Base-by-base conservation (phyloP, 2,329 filamentous ascomycete species). In the Neoscytalidium dimidiatum region DNA sequence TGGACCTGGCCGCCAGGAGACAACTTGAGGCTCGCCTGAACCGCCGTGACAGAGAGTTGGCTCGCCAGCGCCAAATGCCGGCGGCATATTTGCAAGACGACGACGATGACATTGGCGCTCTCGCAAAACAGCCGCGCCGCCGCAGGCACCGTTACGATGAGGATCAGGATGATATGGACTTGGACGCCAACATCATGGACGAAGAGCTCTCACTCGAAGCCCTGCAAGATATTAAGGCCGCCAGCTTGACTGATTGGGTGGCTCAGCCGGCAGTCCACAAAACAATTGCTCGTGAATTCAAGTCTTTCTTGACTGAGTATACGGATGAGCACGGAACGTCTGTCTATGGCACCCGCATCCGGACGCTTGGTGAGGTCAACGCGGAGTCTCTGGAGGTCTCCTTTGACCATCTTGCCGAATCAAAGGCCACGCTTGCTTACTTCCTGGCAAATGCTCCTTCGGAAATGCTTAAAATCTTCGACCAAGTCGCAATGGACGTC, bases 251-350 rank as follows among this genome's bases (percentile, higher is more conserved):
- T 0, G 95, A 99, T 69, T 99, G 96, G 96, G 91, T 99, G 46
- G 89, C 92, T 14, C 90, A 94, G 71, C 92, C 92, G 3, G 88
- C 92, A 14, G 95, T 99, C 13, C 92, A 97, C 79, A 88, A 92
- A 70, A 96, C 94, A 1, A 95, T 99, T 78, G 94, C 93, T 75
- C 88, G 94, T 72, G 95, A 99, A 79, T 99, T 99, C 86, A 97
- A 96, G 78, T 90, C 92, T 3, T 99, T 99, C 82, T 82, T 99
- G 72, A 98, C 95, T 11, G 94, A 97, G 71, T 98, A 96, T 77
- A 97, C 90, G 5, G 95, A 99, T 73, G 88, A 93, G 62, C 88
- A 90, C 68, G 94, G 93, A 63, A 90, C 88, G 4, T 99, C 95
- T 0, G 93, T 99, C 58, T 99, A 99, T 76, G 95, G 95, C 62